phyloP scores from a whole-genome alignment of 352 stramenopile species.

The Globisporangium heterothallicum region DNA sequence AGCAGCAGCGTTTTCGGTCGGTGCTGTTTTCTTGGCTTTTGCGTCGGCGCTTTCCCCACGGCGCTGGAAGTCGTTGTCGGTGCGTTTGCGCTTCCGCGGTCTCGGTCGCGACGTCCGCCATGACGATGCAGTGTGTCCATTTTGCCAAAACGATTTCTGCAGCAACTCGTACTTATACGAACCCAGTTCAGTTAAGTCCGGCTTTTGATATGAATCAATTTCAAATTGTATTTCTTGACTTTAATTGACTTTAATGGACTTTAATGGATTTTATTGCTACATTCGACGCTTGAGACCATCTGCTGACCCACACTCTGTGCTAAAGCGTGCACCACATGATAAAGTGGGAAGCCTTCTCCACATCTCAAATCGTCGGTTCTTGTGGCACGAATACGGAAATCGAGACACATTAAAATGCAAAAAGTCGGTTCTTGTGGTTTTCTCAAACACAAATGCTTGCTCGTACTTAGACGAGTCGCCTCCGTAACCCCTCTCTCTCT shows the following conservation, averaged over 20 bases:
- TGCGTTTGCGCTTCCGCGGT: not conserved
- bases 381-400: no score
- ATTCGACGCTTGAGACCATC: no score
- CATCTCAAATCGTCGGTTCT: no score
- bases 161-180: not conserved
- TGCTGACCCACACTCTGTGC: not conserved
- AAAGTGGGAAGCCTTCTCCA: no score
- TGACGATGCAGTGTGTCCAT: slow-evolving; percentile 6
- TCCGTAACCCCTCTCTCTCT: not conserved
- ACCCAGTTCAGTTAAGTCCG: no score
- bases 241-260: no score
- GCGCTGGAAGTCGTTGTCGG: not conserved
- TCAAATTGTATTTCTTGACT: no score
- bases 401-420: no score
- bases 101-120: not conserved
- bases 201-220: no score
- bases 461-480: slow-evolving; percentile 1
- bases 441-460: no score
- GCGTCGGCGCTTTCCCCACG: not conserved
- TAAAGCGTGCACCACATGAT: not conserved
- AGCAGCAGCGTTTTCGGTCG: slow-evolving; percentile 62
- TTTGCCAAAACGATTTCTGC: no score
- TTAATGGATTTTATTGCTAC: no score
- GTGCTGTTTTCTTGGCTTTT: slow-evolving; percentile 11
- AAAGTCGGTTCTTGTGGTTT: slow-evolving; percentile 9